These are phyloP conservation scores for Volvox reticuliferus DNA, from an alignment of 139 green algal genomes.

Conservation along the genomic window DNA sequence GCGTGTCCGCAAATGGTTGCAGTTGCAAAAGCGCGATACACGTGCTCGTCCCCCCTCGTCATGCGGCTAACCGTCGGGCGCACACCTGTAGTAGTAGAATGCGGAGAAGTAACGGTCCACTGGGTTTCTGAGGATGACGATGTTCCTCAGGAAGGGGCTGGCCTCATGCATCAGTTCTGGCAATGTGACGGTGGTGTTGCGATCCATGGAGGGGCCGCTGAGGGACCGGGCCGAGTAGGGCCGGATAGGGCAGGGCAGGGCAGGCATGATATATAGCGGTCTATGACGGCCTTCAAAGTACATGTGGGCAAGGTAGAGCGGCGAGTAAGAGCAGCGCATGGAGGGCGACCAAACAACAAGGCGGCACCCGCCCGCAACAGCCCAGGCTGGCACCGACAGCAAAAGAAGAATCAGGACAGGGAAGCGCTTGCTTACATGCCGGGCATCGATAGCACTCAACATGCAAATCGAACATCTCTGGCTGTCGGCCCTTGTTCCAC, in stretches of 20 bases:
- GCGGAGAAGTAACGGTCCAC: constrained; percentile 67
- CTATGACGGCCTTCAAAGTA: not conserved
- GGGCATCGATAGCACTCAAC: too few species aligned
- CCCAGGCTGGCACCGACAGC: too few species aligned
- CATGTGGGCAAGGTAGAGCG: not conserved
- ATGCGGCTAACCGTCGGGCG: too few species aligned
- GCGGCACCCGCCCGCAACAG: too few species aligned
- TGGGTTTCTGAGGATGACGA: constrained; percentile 72
- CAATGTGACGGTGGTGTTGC: constrained; percentile 63
- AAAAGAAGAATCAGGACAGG: too few species aligned
- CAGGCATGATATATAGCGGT: not conserved
- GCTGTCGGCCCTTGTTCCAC: too few species aligned
- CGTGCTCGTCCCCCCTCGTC: not conserved
- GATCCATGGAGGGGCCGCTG: constrained; percentile 53
- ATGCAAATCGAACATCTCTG: too few species aligned
- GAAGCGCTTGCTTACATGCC: too few species aligned
- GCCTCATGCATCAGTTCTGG: constrained; percentile 68
- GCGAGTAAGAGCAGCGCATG: too few species aligned
- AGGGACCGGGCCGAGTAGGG: not conserved
- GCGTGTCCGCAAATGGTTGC: too few species aligned
- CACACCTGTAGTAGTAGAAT: constrained; percentile 72
- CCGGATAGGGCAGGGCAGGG: not conserved
- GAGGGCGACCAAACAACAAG: too few species aligned
- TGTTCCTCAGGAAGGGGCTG: constrained; percentile 67
- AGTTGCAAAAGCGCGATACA: too few species aligned